Conservation (phyloP, 106 monocot species). For the Dendrobium nobile region DNA sequence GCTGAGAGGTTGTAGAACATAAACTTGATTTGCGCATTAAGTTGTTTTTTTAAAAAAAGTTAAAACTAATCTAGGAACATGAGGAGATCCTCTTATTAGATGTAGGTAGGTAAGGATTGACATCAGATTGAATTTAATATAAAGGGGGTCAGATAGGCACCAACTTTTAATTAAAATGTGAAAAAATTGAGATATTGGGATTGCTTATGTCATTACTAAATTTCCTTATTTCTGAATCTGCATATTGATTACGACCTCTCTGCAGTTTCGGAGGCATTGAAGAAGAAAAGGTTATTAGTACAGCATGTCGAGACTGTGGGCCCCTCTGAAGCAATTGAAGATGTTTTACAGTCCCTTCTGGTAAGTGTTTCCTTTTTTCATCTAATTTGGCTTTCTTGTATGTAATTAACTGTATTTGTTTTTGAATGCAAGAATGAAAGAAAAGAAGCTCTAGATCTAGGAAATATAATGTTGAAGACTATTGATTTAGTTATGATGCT, state of each 20-base stretch:
- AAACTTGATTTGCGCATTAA: neutral
- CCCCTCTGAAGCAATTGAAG: slow-evolving; percentile 31
- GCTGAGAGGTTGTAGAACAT: neutral
- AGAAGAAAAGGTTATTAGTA: slow-evolving; percentile 40
- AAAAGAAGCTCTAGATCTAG: no score
- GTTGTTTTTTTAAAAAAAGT: neutral
- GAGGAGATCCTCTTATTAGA: no score
- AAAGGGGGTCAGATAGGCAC: neutral
- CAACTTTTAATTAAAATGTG: neutral
- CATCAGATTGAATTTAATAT: neutral
- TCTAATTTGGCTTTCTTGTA: neutral
- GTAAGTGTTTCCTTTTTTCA: slow-evolving; percentile 11
- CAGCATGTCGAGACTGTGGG: slow-evolving; percentile 65
- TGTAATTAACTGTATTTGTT: neutral
- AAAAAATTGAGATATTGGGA: neutral
- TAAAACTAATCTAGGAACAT: neutral
- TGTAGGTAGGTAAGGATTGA: neutral
- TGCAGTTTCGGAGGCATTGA: slow-evolving; percentile 23
- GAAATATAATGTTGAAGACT: no score
- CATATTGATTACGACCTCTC: slow-evolving; percentile 1
- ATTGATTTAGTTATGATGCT: neutral
- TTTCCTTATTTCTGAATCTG: neutral
- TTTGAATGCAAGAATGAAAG: neutral
- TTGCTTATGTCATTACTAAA: neutral
- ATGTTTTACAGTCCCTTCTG: slow-evolving; percentile 48